Conservation (phyloP, 192 early-diverging fungal species). For the Umbelopsis sp. region DNA sequence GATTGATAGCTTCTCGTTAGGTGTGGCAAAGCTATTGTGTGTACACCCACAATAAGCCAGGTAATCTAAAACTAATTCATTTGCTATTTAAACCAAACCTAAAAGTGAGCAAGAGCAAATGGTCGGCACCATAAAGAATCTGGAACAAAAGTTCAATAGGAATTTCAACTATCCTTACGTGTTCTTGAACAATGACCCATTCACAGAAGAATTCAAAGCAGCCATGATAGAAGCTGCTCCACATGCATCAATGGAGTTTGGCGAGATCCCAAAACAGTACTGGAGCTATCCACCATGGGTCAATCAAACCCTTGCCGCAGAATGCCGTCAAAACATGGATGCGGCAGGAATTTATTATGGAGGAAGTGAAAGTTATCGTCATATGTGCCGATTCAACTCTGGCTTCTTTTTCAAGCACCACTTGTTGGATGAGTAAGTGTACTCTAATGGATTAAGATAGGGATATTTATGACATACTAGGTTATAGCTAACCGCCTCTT, state of each 20-base stretch:
- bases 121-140: slow-evolving; percentile 51
- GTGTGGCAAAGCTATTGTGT: too few relatives aligned
- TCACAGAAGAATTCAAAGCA: slow-evolving; percentile 65
- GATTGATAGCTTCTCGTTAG: neutral
- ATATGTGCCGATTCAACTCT: slow-evolving; percentile 83
- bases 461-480: neutral
- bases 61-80: neutral
- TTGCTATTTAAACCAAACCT: neutral
- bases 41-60: too few relatives aligned
- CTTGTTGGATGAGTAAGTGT: slow-evolving; percentile 50
- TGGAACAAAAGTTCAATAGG: slow-evolving; percentile 74
- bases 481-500: neutral
- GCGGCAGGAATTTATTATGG: slow-evolving; percentile 69
- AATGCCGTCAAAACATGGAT: slow-evolving; percentile 62
- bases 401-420: slow-evolving; percentile 64
- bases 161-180: slow-evolving; percentile 82
- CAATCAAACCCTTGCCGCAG: slow-evolving; percentile 61
- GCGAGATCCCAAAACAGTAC: slow-evolving; percentile 65
- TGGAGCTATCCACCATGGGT: slow-evolving; percentile 81
- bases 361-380: slow-evolving; percentile 75
- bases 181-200: slow-evolving; percentile 76
- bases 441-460: neutral
- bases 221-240: slow-evolving; percentile 51
- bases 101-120: slow-evolving; percentile 57
- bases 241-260: slow-evolving; percentile 64